A percentile compares a stretch with the other conserved stretches of the same genome.
phyloP scores from a whole-genome alignment of 257 asterid species.

The Orobanche coerulescens region DNA sequence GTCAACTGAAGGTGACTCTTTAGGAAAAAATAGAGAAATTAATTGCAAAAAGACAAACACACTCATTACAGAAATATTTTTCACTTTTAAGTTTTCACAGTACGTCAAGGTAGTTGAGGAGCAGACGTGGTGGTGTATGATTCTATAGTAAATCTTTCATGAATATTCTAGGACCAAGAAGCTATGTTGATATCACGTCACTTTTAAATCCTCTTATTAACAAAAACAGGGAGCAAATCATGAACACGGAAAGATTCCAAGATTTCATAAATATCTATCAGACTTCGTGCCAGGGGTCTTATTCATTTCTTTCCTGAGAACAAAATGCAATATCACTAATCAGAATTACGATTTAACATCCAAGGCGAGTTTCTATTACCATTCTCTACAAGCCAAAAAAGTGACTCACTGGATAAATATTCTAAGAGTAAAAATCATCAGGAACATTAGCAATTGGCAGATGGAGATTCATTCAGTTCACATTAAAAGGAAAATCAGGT shows the following conservation, averaged over 20 bases:
- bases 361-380: background rate
- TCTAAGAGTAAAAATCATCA: background rate
- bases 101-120: constrained; percentile 13
- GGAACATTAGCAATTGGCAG: background rate
- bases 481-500: background rate
- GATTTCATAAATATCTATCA: background rate
- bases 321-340: background rate
- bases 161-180: background rate
- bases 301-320: background rate
- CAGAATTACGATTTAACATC: background rate
- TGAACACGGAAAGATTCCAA: background rate
- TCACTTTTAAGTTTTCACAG: background rate
- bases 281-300: background rate
- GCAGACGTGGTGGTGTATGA: background rate
- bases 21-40: background rate
- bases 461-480: background rate
- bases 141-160: background rate
- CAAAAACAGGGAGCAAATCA: background rate
- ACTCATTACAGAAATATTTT: background rate
- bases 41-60: background rate
- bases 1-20: background rate
- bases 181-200: background rate
- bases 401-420: background rate
- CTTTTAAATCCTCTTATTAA: background rate
- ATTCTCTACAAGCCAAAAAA: background rate